Percentiles rank a stretch among this genome's conserved stretches.
Conservation (phyloP, 2,329 filamentous ascomycete genomes). For the Scedosporium aurantiacum region DNA sequence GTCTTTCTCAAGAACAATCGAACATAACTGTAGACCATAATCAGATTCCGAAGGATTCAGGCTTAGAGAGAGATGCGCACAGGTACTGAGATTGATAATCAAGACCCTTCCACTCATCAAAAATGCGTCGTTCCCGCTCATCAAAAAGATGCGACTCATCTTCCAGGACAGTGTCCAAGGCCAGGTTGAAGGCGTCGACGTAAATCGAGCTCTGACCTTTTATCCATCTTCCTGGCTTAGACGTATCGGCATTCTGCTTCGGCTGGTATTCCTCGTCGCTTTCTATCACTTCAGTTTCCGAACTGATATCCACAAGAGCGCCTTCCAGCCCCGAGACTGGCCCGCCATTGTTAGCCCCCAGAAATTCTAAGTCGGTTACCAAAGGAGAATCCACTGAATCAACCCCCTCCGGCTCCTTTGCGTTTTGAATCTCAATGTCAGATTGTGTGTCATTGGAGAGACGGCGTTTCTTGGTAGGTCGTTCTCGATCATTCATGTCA, state of each 20-base stretch:
- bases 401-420: not conserved
- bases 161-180: constrained; percentile 76
- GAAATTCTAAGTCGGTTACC: not conserved
- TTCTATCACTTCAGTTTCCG: constrained; percentile 39
- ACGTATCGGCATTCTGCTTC: not conserved
- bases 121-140: constrained; percentile 64
- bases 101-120: constrained; percentile 61
- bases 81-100: constrained; percentile 84
- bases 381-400: not conserved
- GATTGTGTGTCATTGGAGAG: not conserved
- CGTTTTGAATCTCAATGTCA: not conserved
- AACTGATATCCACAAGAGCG: not conserved
- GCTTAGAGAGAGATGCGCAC: constrained; percentile 35
- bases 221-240: constrained; percentile 40
- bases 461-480: not conserved
- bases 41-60: not conserved
- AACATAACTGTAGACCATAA: constrained; percentile 55
- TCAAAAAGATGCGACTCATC: constrained; percentile 86
- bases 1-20: constrained; percentile 87
- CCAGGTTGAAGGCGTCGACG: constrained; percentile 92
- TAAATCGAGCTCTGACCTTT: constrained; percentile 82
- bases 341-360: not conserved
- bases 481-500: not conserved
- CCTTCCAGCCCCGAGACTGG: not conserved
- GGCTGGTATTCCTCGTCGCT: constrained; percentile 20